Evolutionary conservation across 2,329 filamentous ascomycete species (phyloP), one percentile per base, ranked within the genome.

Genomic region (Fusarium equiseti): DNA sequence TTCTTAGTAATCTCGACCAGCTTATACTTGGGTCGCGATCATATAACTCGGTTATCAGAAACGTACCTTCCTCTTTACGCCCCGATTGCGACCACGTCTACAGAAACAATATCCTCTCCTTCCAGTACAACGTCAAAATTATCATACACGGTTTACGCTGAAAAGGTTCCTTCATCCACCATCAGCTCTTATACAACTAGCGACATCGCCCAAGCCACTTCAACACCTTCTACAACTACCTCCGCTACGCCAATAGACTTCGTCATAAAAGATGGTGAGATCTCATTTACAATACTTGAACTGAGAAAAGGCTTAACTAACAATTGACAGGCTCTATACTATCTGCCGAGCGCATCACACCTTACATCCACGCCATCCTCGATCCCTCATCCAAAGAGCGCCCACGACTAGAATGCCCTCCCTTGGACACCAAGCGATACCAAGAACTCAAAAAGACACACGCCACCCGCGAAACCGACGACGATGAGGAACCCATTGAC

Each of bases 241-340:
- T 24, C 45, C 15, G 22, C 38, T 11, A 27, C 63, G 46, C n/a
- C 58, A 24, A 55, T 42, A 46, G 27, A 44, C 24, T 44, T 68
- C 2, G 26, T 50, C 6, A 68, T 60, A 7, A 20, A 31, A 24
- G 59, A 70, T 31, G 67, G 67, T 63, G 10, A 44, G 50, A 13
- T 2, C 8, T 11, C 7, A 35, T 22, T 9, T 16, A 18, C 6
- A 0, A 10, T 18, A 15, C 3, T 2, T 4, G 1, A 2, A 9
- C 11, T 22, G 3, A 5, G 8, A 27, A 27, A 4, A 11, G 27
- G 27, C 27, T 27, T 10, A 18, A 43, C 45, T 53, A 15, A 59
- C 18, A n/a, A 12, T 6, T 27, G 1, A 83, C 73, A 83, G 82
- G 1, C 74, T 85, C 11, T 26, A 32, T 74, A 18, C 60, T 76